These are phyloP conservation scores for Exophiala mesophila DNA, from an alignment of 2,329 filamentous ascomycete genomes.

Conservation along the genomic window DNA sequence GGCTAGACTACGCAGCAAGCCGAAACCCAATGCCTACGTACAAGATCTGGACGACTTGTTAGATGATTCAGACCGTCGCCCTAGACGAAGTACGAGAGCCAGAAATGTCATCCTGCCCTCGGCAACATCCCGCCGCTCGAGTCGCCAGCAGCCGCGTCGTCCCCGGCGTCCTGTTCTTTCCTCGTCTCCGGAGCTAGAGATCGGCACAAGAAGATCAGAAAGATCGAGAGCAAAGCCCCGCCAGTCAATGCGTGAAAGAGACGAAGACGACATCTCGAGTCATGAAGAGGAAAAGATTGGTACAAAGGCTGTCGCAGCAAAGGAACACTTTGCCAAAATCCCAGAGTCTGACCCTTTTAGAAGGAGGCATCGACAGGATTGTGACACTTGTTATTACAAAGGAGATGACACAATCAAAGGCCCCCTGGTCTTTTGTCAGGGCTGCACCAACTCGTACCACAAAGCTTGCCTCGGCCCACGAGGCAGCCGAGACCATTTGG, in stretches of 20 bases:
- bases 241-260: slow-evolving; percentile 43
- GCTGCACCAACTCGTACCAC: slow-evolving; percentile 80
- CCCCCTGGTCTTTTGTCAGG: slow-evolving; percentile 79
- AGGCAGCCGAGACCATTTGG: slow-evolving; percentile 72
- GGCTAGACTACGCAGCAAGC: slow-evolving; percentile 13
- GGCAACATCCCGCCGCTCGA: neutral
- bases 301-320: slow-evolving; percentile 58
- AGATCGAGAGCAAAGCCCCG: slow-evolving; percentile 28
- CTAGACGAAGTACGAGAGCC: slow-evolving; percentile 18
- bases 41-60: slow-evolving; percentile 14
- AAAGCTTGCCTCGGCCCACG: slow-evolving; percentile 74
- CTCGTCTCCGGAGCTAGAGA: slow-evolving; percentile 13
- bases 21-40: slow-evolving; percentile 4
- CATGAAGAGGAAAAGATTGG: slow-evolving; percentile 36
- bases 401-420: slow-evolving; percentile 58
- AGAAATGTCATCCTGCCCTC: neutral
- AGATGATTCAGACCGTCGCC: slow-evolving; percentile 10
- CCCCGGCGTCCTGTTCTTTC: neutral
- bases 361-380: slow-evolving; percentile 62
- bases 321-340: slow-evolving; percentile 67
- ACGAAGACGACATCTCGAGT: slow-evolving; percentile 45
- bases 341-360: slow-evolving; percentile 62
- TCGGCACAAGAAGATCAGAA: slow-evolving; percentile 30
- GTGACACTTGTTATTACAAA: slow-evolving; percentile 63
- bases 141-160: neutral